These are phyloP conservation scores for Citrus unshiu DNA, from an alignment of 345 rosid species.

Conservation along the genomic window DNA sequence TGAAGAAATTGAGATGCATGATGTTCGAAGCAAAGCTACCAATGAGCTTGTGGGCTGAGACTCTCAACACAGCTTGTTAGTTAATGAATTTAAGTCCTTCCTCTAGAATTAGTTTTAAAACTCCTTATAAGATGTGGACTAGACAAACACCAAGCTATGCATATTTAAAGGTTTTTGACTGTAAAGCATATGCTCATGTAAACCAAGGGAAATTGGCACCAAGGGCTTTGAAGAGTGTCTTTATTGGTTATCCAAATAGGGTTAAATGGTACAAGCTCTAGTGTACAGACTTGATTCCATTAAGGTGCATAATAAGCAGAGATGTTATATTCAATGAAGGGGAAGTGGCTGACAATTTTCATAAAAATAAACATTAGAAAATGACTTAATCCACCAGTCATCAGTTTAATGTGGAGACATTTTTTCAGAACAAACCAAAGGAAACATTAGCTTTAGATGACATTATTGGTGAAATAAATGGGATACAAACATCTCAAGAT, in stretches of 20 bases:
- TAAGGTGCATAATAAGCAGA: neutral
- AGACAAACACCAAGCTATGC: neutral
- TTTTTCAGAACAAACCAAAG: too few relatives aligned
- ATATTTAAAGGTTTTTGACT: neutral
- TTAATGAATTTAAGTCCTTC: neutral
- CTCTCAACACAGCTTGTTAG: accelerated
- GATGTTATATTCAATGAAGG: neutral
- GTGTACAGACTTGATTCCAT: neutral
- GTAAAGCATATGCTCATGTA: neutral
- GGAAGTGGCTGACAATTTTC: neutral
- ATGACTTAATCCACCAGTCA: accelerated
- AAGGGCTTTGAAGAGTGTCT: neutral
- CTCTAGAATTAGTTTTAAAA: neutral
- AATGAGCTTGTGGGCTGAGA: neutral
- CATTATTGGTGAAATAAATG: too few relatives aligned
- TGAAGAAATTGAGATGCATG: too few relatives aligned
- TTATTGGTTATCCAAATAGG: neutral
- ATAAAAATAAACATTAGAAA: accelerated
- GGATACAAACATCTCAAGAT: too few relatives aligned
- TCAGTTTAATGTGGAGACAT: too few relatives aligned
- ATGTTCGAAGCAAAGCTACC: too few relatives aligned
- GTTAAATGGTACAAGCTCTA: neutral
- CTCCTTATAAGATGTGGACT: neutral
- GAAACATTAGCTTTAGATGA: too few relatives aligned
- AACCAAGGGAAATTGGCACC: neutral